Evolutionary conservation across 2,329 filamentous ascomycete genomes (phyloP).

Genomic region (Diaporthe longicolla): DNA sequence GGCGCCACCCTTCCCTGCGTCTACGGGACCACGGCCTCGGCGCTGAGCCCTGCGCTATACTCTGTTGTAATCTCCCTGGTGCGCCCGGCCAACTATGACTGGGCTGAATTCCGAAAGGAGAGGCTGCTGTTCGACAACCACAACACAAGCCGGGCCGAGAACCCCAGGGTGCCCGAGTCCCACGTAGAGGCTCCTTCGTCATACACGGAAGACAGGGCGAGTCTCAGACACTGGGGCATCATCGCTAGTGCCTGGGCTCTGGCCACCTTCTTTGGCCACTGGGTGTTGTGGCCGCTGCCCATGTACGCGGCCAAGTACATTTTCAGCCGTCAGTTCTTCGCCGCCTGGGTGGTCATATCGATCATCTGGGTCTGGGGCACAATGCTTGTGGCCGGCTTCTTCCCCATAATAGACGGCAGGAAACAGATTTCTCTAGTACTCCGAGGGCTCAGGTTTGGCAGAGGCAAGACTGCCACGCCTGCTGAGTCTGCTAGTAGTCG

Average conservation of each 20-base stretch:
- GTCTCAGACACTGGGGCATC: constrained; percentile 61
- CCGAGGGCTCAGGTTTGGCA: background rate
- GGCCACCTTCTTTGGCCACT: constrained; percentile 66
- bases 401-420: constrained; percentile 64
- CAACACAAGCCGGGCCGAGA: background rate
- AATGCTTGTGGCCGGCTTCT: constrained; percentile 63
- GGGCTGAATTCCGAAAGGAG: constrained; percentile 54
- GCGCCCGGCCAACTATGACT: constrained; percentile 45
- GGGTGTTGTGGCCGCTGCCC: constrained; percentile 68
- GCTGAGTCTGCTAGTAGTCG: constrained; percentile 5
- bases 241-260: constrained; percentile 62
- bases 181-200: constrained; percentile 41
- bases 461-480: background rate
- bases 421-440: constrained; percentile 47
- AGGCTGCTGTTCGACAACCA: constrained; percentile 54
- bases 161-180: background rate
- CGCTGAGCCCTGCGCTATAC: constrained; percentile 48
- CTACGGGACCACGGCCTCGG: constrained; percentile 66
- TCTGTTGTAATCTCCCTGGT: constrained; percentile 40
- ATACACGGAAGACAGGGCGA: constrained; percentile 51
- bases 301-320: constrained; percentile 68
- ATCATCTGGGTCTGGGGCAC: constrained; percentile 69
- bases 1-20: constrained; percentile 65
- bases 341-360: constrained; percentile 64
- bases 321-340: constrained; percentile 60